Evolutionary conservation across 2,329 filamentous ascomycete genomes (phyloP).

Genomic region (Rutstroemia sp.): DNA sequence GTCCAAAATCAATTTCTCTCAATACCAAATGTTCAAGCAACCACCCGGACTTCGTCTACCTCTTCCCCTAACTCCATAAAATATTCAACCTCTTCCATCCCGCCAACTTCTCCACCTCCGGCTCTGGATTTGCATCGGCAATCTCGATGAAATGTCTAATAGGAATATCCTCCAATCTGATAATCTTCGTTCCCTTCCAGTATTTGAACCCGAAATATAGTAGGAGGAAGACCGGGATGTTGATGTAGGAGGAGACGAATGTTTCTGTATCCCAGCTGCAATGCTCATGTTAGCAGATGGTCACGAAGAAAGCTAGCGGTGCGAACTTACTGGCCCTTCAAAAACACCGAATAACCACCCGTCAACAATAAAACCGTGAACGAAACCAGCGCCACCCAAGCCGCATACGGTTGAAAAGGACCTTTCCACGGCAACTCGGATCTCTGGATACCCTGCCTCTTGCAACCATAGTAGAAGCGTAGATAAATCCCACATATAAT

Average conservation of each 20-base stretch:
- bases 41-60: no score
- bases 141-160: slow-evolving; percentile 33
- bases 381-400: slow-evolving; percentile 52
- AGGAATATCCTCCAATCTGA: slow-evolving; percentile 32
- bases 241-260: slow-evolving; percentile 55
- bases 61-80: slow-evolving; percentile 24
- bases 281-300: no score
- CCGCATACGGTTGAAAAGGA: slow-evolving; percentile 45
- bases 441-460: slow-evolving; percentile 44
- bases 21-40: no score
- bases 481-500: slow-evolving; percentile 52
- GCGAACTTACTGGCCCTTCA: slow-evolving; percentile 37
- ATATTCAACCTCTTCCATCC: slow-evolving; percentile 30
- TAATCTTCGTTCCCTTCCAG: slow-evolving; percentile 41
- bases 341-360: slow-evolving; percentile 59
- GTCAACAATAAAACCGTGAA: slow-evolving; percentile 61
- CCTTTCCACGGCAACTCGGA: slow-evolving; percentile 46
- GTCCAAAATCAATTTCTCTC: no score
- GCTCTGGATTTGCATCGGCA: slow-evolving; percentile 29
- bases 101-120: slow-evolving; percentile 20
- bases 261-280: slow-evolving; percentile 42
- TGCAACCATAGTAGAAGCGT: slow-evolving; percentile 46
- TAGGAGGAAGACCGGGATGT: slow-evolving; percentile 35
- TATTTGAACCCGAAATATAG: slow-evolving; percentile 46
- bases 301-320: neutral